Conservation (phyloP, 2,329 filamentous ascomycete species). For the Microdochium paspali region DNA sequence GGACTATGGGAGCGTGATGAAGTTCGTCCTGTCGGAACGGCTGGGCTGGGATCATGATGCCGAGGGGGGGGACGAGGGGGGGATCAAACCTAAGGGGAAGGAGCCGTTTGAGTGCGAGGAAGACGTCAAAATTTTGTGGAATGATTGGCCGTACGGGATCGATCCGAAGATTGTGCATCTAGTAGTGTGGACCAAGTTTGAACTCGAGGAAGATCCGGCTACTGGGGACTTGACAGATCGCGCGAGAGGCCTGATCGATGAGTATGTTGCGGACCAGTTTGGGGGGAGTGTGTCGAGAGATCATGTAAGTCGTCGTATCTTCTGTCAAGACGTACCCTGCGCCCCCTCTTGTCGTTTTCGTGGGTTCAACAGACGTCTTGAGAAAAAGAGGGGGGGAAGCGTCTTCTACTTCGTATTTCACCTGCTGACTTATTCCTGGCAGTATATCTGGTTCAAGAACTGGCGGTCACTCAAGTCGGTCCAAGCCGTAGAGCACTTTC, state of each 20-base stretch:
- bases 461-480: constrained; percentile 81
- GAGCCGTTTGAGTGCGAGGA: constrained; percentile 32
- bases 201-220: constrained; percentile 56
- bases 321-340: no score
- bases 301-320: constrained; percentile 33
- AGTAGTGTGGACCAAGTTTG: constrained; percentile 90
- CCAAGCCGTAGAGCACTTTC: constrained; percentile 83
- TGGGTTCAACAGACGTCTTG: no score
- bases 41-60: constrained; percentile 57
- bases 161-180: constrained; percentile 71
- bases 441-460: constrained; percentile 75
- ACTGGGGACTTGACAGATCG: constrained; percentile 58
- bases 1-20: constrained; percentile 67
- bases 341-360: neutral
- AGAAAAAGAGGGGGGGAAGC: neutral
- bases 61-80: constrained; percentile 13
- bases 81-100: neutral
- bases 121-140: constrained; percentile 68
- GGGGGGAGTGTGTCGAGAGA: constrained; percentile 37
- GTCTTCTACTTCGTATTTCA: no score
- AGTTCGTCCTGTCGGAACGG: constrained; percentile 63
- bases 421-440: constrained; percentile 1
- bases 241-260: constrained; percentile 56
- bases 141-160: constrained; percentile 93
- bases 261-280: constrained; percentile 62